Conservation (phyloP, 257 asterid species). For the Ballota nigra region DNA sequence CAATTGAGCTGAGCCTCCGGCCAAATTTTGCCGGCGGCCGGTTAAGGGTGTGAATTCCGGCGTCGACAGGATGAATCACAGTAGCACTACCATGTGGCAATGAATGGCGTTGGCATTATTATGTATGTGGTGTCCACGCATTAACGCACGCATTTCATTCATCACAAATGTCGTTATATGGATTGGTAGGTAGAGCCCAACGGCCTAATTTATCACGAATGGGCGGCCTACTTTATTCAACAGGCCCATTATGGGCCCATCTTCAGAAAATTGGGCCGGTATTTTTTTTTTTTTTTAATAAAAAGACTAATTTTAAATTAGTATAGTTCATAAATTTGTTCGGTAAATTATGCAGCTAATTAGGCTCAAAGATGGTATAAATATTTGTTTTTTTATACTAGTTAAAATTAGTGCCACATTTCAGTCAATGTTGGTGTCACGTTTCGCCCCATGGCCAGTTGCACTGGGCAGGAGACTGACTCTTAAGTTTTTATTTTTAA, state of each 20-base stretch:
- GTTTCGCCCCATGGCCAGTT: too few species aligned
- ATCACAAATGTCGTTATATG: not conserved
- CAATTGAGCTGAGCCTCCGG: conserved; percentile 14
- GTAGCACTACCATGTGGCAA: not conserved
- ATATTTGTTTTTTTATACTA: too few species aligned
- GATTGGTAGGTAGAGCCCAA: not conserved
- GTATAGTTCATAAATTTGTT: too few species aligned
- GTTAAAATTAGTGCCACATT: too few species aligned
- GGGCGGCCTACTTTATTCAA: not conserved
- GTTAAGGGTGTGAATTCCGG: not conserved
- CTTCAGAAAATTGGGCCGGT: too few species aligned
- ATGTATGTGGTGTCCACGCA: conserved; percentile 20
- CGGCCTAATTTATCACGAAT: not conserved
- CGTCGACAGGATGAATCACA: not conserved
- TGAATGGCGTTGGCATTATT: not conserved
- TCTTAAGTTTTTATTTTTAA: too few species aligned
- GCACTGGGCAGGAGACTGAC: too few species aligned
- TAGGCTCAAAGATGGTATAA: too few species aligned
- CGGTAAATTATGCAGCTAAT: too few species aligned
- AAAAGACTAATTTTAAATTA: too few species aligned
- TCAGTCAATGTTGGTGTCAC: too few species aligned
- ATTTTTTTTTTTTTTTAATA: too few species aligned
- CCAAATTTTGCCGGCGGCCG: not conserved
- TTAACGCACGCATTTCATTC: conserved; percentile 20
- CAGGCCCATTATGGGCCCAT: not conserved